Evolutionary conservation across 2,329 filamentous ascomycete species (phyloP).

Genomic region (Talaromyces sp.): DNA sequence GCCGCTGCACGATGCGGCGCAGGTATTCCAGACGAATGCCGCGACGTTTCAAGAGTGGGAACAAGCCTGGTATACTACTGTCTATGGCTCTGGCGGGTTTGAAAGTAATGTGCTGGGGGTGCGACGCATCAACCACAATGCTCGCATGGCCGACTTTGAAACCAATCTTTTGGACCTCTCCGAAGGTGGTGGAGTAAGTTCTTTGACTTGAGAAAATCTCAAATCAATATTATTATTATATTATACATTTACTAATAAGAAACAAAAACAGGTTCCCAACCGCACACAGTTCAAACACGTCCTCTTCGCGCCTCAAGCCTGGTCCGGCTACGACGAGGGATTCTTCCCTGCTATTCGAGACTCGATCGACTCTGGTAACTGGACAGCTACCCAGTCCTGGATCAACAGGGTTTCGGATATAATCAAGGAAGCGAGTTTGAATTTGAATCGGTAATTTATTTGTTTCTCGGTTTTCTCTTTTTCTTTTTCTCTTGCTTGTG

Average conservation of each 20-base stretch:
- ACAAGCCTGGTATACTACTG: constrained; percentile 66
- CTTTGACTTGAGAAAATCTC: neutral
- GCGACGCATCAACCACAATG: constrained; percentile 71
- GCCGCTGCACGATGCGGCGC: constrained; percentile 60
- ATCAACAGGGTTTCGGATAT: constrained; percentile 68
- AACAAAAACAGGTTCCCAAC: constrained; percentile 61
- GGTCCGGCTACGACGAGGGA: constrained; percentile 64
- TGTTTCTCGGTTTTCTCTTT: neutral
- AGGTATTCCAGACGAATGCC: constrained; percentile 56
- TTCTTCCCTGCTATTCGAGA: constrained; percentile 84
- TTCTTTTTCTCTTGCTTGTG: neutral
- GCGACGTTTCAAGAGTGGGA: constrained; percentile 72
- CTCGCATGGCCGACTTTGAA: constrained; percentile 75
- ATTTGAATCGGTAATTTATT: constrained; percentile 33
- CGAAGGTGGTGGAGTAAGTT: constrained; percentile 67
- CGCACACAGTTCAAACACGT: constrained; percentile 93
- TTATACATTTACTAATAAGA: neutral
- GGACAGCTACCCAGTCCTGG: constrained; percentile 62
- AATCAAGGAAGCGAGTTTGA: constrained; percentile 57
- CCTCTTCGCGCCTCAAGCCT: constrained; percentile 76
- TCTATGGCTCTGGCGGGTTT: constrained; percentile 68
- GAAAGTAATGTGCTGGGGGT: constrained; percentile 66
- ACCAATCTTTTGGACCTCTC: constrained; percentile 74
- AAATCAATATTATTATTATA: neutral
- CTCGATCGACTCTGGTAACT: constrained; percentile 67